Evolutionary conservation across 108 stramenopile genomes (phyloP), one percentile per base, ranked within the genome.

Genomic region (Nitzschia putrida): DNA sequence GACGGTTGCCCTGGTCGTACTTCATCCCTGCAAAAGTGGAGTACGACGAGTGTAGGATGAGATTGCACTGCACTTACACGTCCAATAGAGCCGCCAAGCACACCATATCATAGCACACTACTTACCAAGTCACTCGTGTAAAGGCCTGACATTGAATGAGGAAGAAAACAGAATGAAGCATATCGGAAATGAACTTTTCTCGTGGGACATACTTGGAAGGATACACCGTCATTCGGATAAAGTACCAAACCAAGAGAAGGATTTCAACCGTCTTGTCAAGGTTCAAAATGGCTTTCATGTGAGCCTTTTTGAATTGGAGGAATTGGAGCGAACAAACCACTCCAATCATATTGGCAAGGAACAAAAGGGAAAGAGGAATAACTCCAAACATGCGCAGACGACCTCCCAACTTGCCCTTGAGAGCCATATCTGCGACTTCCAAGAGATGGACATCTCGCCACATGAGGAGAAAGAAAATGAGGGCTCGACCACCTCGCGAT

Each of bases 381-480:
- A 89, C 83, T 0, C 76, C 49, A 7, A 83, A 47, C 13, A 75
- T 25, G 37, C 90, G 80, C 29, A 34, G 29, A 1, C 29, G 29
- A 34, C 29, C 29, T 34, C 29, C 29, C 42, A 44, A 5, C 16
- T 42, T 25, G 41, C 87, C 70, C 53, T 77, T 77, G 64, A 86
- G 77, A 11, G 79, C 41, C 12, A 80, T 69, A 79, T 94, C 93
- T 0, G 90, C 90, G 43, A 89, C 60, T 68, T 95, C 94, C 55
- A 88, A 88, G 40, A 92, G 79, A 72, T 89, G 87, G 0, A 95
- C 79, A 52, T 90, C 83, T 57, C 94, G 77, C 86, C 87, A 92
- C 86, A 92, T 89, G 24, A 92, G 73, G 14, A 95, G 70, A 61
- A 91, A 88, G 66, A 95, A 95, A 55, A 90, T 85, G 39, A 91